Base-by-base conservation (phyloP, 2,329 filamentous ascomycete species). In the Cryphonectria japonica region DNA sequence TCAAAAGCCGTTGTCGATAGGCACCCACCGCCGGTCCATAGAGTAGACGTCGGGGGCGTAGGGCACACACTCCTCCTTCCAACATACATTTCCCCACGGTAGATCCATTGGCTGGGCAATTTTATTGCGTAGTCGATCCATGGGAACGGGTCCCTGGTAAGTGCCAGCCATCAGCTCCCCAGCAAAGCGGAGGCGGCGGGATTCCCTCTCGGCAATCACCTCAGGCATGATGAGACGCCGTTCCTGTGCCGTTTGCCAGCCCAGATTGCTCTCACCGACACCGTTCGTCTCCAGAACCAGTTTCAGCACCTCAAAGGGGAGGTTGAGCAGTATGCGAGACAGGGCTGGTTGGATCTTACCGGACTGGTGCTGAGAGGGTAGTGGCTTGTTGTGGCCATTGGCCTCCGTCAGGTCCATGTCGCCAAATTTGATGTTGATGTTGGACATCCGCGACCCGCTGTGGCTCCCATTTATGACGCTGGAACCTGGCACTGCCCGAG, bases 291-390 rank as follows among this genome's bases (percentile, higher is more conserved):
- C 90, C 46, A 94, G 83, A 1, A 93, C 80, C 71, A 85, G 85
- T 79, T 92, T 90, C 34, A 95, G 83, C 39, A 91, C 82, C 19
- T 86, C 82, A 74, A 92, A 92, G 0, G 92, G 92, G 7, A 94
- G 81, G 57, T 92, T 93, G 67, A 93, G 81, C 2, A 95, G 82
- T 32, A 93, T 82, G 39, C 87, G 89, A 0, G 92, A 94, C 6
- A 94, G 81, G 0, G 86, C 79, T 0, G 83, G 83, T 34, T 85
- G 84, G 41, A 84, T 73, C n/a, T 61, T 41, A 57, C 59, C 66
- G 19, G 70, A 80, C 34, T 76, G 46, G 22, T 29, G 52, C 54
- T 78, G 78, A 32, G 76, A 77, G 74, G 76, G 41, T 8, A 50
- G 32, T 84, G 78, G 67, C 3, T 62, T 59, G 85, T 83, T 50